phyloP scores from a whole-genome alignment of 2,329 filamentous ascomycete species.

The Fonsecaea multimorphosa region DNA sequence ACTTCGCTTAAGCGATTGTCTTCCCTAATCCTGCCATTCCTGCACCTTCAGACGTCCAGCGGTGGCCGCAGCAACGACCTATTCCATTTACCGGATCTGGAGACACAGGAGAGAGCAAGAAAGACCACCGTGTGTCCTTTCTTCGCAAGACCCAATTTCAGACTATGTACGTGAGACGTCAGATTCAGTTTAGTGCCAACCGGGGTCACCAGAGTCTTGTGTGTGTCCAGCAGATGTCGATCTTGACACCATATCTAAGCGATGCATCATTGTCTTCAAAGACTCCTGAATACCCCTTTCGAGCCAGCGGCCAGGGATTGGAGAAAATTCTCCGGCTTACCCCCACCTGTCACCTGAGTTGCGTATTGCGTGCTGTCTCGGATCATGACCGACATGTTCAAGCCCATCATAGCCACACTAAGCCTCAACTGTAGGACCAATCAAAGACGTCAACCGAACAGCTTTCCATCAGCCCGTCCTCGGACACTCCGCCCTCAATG shows the following conservation, averaged over 20 bases:
- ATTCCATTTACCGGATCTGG: conserved; percentile 2
- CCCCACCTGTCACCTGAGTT: background rate
- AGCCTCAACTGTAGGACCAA: conserved; percentile 16
- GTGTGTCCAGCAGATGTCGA: conserved; percentile 4
- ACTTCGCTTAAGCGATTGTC: conserved; percentile 1
- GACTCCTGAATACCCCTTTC: background rate
- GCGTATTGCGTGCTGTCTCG: conserved; percentile 9
- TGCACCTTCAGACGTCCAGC: background rate
- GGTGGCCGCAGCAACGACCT: background rate
- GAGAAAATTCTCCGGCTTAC: conserved; percentile 11
- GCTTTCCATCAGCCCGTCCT: background rate
- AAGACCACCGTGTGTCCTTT: conserved; percentile 9
- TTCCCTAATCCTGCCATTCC: conserved; percentile 6
- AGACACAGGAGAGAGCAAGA: background rate
- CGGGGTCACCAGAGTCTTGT: background rate
- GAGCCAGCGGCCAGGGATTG: background rate
- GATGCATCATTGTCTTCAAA: conserved; percentile 10
- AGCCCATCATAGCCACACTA: conserved; percentile 12
- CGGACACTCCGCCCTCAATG: background rate
- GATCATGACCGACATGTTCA: conserved; percentile 5
- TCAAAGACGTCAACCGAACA: background rate
- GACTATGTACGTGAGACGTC: conserved; percentile 15
- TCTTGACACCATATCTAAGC: conserved; percentile 5
- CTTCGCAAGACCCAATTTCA: conserved; percentile 2
- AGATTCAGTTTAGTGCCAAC: conserved; percentile 5